phyloP scores from a whole-genome alignment of 73 alveolate species.

The Paramecium tetraurelia region DNA sequence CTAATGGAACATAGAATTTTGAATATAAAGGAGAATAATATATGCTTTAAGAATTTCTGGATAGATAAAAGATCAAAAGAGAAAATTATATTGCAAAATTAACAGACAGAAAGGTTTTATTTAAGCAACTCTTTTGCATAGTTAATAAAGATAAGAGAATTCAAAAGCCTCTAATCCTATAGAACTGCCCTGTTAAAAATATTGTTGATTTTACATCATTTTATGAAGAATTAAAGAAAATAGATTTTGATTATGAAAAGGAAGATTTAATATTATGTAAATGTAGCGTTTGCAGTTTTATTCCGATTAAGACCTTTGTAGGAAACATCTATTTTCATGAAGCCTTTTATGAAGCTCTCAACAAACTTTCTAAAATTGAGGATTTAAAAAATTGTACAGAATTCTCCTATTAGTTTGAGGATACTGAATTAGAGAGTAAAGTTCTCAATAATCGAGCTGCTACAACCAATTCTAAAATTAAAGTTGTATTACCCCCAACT shows the following conservation, averaged over 20 bases:
- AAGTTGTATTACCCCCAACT: background rate
- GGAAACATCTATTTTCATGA: background rate
- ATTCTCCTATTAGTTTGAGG: background rate
- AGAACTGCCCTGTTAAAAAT: background rate
- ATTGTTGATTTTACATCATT: background rate
- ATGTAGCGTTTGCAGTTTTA: background rate
- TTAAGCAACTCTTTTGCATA: background rate
- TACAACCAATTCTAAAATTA: background rate
- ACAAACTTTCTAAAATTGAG: background rate
- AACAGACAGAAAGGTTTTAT: background rate
- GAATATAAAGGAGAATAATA: background rate
- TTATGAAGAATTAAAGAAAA: background rate
- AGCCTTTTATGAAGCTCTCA: background rate
- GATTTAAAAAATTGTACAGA: background rate
- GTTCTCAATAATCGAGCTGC: background rate
- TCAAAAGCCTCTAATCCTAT: background rate
- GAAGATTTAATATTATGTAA: background rate
- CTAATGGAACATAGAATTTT: background rate
- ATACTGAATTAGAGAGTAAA: background rate
- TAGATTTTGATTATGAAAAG: background rate
- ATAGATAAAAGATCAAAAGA: background rate
- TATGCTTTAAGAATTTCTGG: background rate
- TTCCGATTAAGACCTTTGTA: background rate
- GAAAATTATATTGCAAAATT: background rate
- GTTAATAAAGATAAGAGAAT: background rate